Percentiles rank a stretch among this genome's conserved stretches.
phyloP scores from a whole-genome alignment of 2,329 filamentous ascomycete genomes.

The Ophiosphaerella korrae region DNA sequence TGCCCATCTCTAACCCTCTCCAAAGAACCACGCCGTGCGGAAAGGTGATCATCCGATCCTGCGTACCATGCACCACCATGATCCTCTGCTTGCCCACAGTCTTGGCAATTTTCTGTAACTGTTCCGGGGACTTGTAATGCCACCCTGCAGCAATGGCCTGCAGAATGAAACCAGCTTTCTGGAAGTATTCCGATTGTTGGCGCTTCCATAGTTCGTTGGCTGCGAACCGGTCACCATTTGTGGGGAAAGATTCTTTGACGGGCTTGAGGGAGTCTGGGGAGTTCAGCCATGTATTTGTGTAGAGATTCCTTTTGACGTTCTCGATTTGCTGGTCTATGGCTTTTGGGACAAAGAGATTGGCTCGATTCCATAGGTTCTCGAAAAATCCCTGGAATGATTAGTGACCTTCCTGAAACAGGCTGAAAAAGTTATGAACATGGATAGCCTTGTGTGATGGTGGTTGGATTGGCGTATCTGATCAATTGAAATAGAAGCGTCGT shows the following conservation, averaged over 20 bases:
- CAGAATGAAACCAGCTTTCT: conserved; percentile 70
- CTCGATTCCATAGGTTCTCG: conserved; percentile 65
- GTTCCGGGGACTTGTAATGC: conserved; percentile 73
- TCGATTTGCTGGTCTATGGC: conserved; percentile 68
- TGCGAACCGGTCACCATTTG: conserved; percentile 80
- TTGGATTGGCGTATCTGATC: no score
- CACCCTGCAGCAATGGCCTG: conserved; percentile 80
- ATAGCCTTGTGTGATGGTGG: not conserved
- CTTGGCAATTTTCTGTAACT: conserved; percentile 70
- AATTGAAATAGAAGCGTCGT: no score
- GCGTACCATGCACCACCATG: conserved; percentile 75
- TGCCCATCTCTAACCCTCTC: conserved; percentile 65
- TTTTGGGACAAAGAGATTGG: conserved; percentile 69
- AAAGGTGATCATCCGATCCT: conserved; percentile 78
- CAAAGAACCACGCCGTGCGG: conserved; percentile 73
- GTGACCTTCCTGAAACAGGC: conserved; percentile 60
- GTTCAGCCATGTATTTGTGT: conserved; percentile 66
- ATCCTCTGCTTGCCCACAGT: conserved; percentile 74
- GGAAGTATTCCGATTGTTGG: conserved; percentile 64
- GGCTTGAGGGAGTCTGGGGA: conserved; percentile 60
- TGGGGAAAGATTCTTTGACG: conserved; percentile 63
- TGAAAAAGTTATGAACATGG: not conserved
- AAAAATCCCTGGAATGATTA: conserved; percentile 57
- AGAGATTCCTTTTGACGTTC: conserved; percentile 69
- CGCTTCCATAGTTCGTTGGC: conserved; percentile 80